Conservation (phyloP, 1,284 basidiomycete genomes). For the Irpex sp. region DNA sequence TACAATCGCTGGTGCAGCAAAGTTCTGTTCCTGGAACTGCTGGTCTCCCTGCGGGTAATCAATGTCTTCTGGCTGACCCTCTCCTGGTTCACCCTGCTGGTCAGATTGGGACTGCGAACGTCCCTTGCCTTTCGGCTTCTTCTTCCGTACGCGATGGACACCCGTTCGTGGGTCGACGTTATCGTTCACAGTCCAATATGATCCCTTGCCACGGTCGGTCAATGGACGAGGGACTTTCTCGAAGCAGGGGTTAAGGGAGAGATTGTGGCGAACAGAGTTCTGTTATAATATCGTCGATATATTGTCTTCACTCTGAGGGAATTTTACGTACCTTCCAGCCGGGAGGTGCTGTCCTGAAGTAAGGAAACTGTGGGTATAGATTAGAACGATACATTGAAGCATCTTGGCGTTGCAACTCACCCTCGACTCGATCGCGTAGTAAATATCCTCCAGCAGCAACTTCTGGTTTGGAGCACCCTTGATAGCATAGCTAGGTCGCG, state of each 20-base stretch:
- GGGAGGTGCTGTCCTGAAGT: slow-evolving; percentile 74
- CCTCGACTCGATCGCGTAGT: slow-evolving; percentile 81
- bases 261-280: slow-evolving; percentile 93
- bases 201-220: slow-evolving; percentile 83
- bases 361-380: slow-evolving; percentile 57
- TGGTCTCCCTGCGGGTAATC: slow-evolving; percentile 49
- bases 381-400: background rate
- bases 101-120: slow-evolving; percentile 12
- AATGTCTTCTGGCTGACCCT: slow-evolving; percentile 32
- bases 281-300: slow-evolving; percentile 27
- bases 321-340: slow-evolving; percentile 72
- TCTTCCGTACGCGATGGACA: slow-evolving; percentile 78
- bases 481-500: slow-evolving; percentile 63
- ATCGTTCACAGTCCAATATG: slow-evolving; percentile 85
- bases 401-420: slow-evolving; percentile 38
- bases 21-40: slow-evolving; percentile 49
- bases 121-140: slow-evolving; percentile 57
- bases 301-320: background rate
- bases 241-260: slow-evolving; percentile 91
- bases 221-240: slow-evolving; percentile 86
- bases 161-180: slow-evolving; percentile 81
- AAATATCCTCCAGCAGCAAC: slow-evolving; percentile 77
- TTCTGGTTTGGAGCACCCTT: slow-evolving; percentile 83
- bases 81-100: slow-evolving; percentile 1
- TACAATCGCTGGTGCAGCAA: slow-evolving; percentile 48